Base-by-base conservation (phyloP, 2,329 filamentous ascomycete genomes). In the Neonectria punicea region DNA sequence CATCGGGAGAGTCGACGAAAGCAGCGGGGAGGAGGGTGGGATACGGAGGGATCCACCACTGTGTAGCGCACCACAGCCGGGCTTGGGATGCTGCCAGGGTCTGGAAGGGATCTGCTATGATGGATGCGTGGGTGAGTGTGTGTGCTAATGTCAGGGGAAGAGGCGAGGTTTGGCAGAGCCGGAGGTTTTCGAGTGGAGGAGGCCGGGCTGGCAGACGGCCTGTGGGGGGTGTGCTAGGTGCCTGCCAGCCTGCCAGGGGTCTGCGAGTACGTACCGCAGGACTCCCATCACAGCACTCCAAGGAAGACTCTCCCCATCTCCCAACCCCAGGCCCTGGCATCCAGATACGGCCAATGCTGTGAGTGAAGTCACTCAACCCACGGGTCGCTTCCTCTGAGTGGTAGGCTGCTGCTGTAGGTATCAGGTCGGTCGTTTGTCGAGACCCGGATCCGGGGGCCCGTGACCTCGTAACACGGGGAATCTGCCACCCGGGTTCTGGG, bases 81-180 rank as follows among this genome's bases (percentile, higher is more conserved):
- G 28, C 22, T 43, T 49, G 47, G 39, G 28, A 34, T 50, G 46
- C 54, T 44, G 22, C 47, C 46, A 66, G 62, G 58, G 56, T 58
- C 20, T 14, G 16, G 59, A 60, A 50, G 66, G 67, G 59, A 41
- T 63, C 28, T 22, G 55, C 25, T 32, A 28, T 28, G 25, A 43
- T 69, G 57, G 25, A 25, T 14, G 32, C 11, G 32, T 34, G 57
- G 58, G 53, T 50, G 58, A 44, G 57, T 36, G 62, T 61, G 68
- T 61, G 49, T 68, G 67, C 53, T 66, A 54, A 55, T 63, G 67
- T 66, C 70, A 71, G 68, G 69, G 70, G 70, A 46, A 71, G 62
- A 69, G 62, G 68, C 70, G 70, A 72, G 60, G 50, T 56, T 67
- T 61, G 36, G 62, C 61, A 61, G 47, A 65, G 53, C 66, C 65